phyloP scores from a whole-genome alignment of 179 eudicot species.

The Silene coronaria region DNA sequence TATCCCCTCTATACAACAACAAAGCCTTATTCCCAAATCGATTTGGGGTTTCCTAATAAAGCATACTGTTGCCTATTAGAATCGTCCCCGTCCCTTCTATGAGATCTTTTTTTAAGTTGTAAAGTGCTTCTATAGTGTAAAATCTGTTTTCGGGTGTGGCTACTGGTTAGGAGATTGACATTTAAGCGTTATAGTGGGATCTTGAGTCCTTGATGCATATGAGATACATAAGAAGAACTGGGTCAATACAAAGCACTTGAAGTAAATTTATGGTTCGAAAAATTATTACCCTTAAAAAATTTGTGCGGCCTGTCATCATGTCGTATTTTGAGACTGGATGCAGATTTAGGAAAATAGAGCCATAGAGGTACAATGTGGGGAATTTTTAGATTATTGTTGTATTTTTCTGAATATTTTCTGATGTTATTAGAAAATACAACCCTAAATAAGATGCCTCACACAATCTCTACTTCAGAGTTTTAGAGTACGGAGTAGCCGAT shows the following conservation, averaged over 20 bases:
- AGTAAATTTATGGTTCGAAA: not conserved
- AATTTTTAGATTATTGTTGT: not conserved
- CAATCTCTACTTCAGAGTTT: not conserved
- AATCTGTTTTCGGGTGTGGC: slow-evolving; percentile 1
- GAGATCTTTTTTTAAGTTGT: not conserved
- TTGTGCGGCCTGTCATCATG: not conserved
- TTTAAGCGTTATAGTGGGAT: not conserved
- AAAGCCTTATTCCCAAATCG: not conserved
- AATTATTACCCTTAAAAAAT: not conserved
- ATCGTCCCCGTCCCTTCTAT: too few relatives aligned
- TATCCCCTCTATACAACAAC: not conserved
- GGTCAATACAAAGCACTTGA: not conserved
- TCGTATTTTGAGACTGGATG: not conserved
- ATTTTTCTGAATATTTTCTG: not conserved
- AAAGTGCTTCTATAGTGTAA: not conserved
- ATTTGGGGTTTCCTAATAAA: not conserved
- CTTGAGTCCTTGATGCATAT: not conserved
- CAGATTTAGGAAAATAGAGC: not conserved
- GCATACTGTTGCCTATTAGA: too few relatives aligned
- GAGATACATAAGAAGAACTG: not conserved
- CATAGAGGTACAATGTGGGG: too few relatives aligned
- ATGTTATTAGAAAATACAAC: not conserved
- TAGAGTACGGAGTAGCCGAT: not conserved
- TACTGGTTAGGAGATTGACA: not conserved
- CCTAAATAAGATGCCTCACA: not conserved